A percentile compares a stretch with the other conserved stretches of the same genome.
phyloP scores from a whole-genome alignment of 805 yeast genomes.

The Zygosaccharomyces pseudorouxii region DNA sequence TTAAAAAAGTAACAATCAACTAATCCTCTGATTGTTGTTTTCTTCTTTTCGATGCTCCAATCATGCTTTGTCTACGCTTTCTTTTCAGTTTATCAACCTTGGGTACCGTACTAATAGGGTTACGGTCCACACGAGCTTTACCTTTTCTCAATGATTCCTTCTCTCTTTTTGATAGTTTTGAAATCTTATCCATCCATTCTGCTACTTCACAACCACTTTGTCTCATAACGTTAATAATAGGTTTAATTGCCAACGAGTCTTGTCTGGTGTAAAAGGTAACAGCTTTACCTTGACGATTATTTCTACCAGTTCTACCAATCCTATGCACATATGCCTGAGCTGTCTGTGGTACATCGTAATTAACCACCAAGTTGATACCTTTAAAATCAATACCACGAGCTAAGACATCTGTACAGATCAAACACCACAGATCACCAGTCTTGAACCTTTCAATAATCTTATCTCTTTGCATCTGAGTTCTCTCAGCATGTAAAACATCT shows the following conservation, averaged over 20 bases:
- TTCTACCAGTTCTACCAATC: slow-evolving; percentile 98
- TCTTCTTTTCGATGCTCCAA: slow-evolving; percentile 65
- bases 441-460: slow-evolving; percentile 78
- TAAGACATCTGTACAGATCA: slow-evolving; percentile 92
- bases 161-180: slow-evolving; percentile 59
- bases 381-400: slow-evolving; percentile 97
- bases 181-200: slow-evolving; percentile 74
- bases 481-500: slow-evolving; percentile 93
- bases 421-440: slow-evolving; percentile 90
- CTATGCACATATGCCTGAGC: slow-evolving; percentile 96
- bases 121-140: slow-evolving; percentile 50
- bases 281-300: slow-evolving; percentile 80
- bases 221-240: slow-evolving; percentile 90
- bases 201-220: slow-evolving; percentile 77
- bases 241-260: slow-evolving; percentile 68
- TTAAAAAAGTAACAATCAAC: not conserved
- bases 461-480: slow-evolving; percentile 84
- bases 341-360: slow-evolving; percentile 91
- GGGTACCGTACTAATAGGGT: slow-evolving; percentile 82
- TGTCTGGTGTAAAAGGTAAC: slow-evolving; percentile 91
- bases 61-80: slow-evolving; percentile 62
- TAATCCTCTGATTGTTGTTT: slow-evolving; percentile 30
- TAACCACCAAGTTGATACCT: slow-evolving; percentile 89
- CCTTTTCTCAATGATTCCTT: slow-evolving; percentile 56
- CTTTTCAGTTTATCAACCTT: slow-evolving; percentile 59